Percentiles rank a stretch among this genome's conserved stretches.
These are phyloP conservation scores for Kurtzmaniella quercitrusa DNA, from an alignment of 1,139 yeast species.

Conservation along the genomic window DNA sequence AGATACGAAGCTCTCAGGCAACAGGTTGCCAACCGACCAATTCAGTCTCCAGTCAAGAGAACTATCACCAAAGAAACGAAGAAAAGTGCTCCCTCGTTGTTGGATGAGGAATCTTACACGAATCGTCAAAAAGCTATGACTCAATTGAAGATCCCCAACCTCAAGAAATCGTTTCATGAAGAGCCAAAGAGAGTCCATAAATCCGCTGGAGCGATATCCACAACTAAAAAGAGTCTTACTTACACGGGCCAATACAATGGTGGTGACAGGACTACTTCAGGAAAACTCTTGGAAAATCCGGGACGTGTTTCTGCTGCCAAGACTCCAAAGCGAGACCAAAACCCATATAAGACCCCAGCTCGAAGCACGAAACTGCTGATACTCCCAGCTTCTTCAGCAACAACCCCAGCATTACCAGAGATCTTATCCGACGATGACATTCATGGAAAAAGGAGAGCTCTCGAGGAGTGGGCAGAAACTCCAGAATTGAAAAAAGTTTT, in stretches of 20 bases:
- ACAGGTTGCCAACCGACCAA: constrained; percentile 7
- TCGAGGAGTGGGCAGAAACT: constrained; percentile 71
- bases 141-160: constrained; percentile 5
- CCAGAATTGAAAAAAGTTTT: constrained; percentile 55
- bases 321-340: constrained; percentile 1
- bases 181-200: background rate
- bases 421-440: constrained; percentile 52
- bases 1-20: constrained; percentile 7
- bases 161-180: constrained; percentile 8
- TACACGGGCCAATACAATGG: background rate
- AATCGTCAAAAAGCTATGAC: background rate
- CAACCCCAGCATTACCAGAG: constrained; percentile 32
- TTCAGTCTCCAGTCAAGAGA: constrained; percentile 8
- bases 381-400: constrained; percentile 10
- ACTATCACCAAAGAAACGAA: background rate
- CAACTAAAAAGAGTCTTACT: background rate
- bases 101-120: background rate
- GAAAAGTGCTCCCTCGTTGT: background rate
- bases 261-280: constrained; percentile 10
- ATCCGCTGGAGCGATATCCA: background rate
- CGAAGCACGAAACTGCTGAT: constrained; percentile 6
- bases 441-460: constrained; percentile 33
- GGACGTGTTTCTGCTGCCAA: constrained; percentile 1
- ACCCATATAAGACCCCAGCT: constrained; percentile 8
- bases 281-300: constrained; percentile 12